Evolutionary conservation across 805 yeast genomes (phyloP), one percentile per base, ranked within the genome.

Genomic region (Spathaspora gorwiae): DNA sequence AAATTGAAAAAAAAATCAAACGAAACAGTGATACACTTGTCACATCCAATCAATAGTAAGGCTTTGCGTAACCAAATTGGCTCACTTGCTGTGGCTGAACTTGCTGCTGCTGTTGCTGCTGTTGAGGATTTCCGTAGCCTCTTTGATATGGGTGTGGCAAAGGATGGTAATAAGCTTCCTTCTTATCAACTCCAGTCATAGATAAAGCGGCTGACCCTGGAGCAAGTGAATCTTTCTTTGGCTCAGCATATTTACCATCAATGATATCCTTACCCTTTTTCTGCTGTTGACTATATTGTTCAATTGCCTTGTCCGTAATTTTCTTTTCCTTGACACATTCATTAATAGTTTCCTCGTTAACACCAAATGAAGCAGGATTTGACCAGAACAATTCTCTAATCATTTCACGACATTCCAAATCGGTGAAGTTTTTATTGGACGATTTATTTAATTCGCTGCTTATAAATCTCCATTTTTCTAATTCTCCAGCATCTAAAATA

Each of bases 381-480:
- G 64, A 56, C 63, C 78, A 70, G 52, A 84, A 82, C 52, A 83
- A 55, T 44, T 68, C 65, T 40, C 79, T 65, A 11, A 83, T 62
- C 30, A 81, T 56, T 33, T 76, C 80, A 42, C 83, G 75, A 48
- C 86, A 75, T 50, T 80, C 83, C 30, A 61, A 67, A 27, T 76
- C 74, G 12, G 80, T 65, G 53, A 78, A 78, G 39, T 62, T 54
- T 52, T 77, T 78, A 14, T 80, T 80, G 1, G 79, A 73, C 19
- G 69, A 67, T 49, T 80, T 78, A 44, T 76, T 73, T 46, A 85
- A 68, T 55, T 85, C 90, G 34, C 72, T 64, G 11, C 87, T 72
- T n/a, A 86, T 70, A 54, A 70, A 81, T 40, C 72, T 67, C 85
- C 89, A 81, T 55, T 85, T 85, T 47, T 82, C 88, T 36, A 76